Base-by-base conservation (phyloP, 345 rosid genomes). In the Cardamine chenopodiifolia region DNA sequence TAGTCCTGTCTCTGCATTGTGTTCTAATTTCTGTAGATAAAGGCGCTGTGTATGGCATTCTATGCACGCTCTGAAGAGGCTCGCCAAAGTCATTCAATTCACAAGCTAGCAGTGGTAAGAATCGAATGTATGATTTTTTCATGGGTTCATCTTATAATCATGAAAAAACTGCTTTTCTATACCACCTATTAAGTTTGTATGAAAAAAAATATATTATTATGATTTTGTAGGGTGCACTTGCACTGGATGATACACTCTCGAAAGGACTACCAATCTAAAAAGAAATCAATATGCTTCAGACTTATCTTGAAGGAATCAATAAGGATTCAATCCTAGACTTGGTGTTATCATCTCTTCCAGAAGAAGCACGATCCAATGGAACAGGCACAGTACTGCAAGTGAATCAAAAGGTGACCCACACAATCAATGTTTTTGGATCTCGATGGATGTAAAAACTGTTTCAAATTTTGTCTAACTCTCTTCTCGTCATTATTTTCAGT, bases 51-150 rank as follows among this genome's bases (percentile, higher is more conserved):
- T 80, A 85, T 90, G 97, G 97, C 99, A 70, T 95, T 95, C 82
- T 92, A 86, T 80, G 99, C 97, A 2, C 88, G 92, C 70, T 92
- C 97, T 62, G 97, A 92, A 83, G 98, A 90, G 82, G 90, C 97
- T 60, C 92, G 91, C 39, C 88, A 86, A 79, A 90, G 86, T 80
- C 90, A 92, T 84, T 92, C 92, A 72, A 89, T 86, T 84, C 97
- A 92, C 85, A 95, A 88, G 89, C 97, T 95, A 73, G 92, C 97
- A 64, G 76, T 89, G 91, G 99, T 95, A 84, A 82, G 64, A 58
- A 57, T 71, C 34, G 23, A 15, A 40, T 68, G 22, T 20, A 3
- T 58, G 47, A 26, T 49, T 48, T 54, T 49, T 3, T 25, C 47
- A 15, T 14, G 20, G n/a, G 26, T 40, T 67, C 47, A 56, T 37